Evolutionary conservation across 163 green algal species (phyloP).

Genomic region (Trebouxia gelatinosa): DNA sequence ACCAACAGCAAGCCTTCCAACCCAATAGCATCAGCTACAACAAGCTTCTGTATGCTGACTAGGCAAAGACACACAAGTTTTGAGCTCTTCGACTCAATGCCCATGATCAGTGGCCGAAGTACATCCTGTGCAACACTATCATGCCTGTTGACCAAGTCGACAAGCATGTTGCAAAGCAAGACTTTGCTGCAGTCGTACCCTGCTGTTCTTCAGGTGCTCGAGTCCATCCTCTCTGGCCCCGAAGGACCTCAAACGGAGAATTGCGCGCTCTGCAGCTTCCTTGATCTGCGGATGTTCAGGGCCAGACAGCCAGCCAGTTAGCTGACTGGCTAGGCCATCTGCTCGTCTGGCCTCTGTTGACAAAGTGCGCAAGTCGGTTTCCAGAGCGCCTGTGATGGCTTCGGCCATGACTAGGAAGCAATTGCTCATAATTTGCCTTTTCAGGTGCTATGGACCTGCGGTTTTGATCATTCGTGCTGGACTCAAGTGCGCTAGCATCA

Average conservation of each 20-base stretch:
- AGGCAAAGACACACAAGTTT: constrained; percentile 66
- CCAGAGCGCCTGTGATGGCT: constrained; percentile 39
- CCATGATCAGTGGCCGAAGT: constrained; percentile 73
- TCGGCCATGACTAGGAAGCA: too few species aligned
- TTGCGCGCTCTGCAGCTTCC: constrained; percentile 63
- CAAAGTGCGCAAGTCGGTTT: constrained; percentile 63
- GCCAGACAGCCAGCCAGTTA: constrained; percentile 59
- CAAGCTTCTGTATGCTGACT: constrained; percentile 71
- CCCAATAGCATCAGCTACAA: constrained; percentile 67
- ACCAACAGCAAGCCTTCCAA: constrained; percentile 49
- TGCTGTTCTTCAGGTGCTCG: constrained; percentile 22
- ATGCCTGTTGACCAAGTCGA: background rate
- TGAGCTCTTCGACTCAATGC: constrained; percentile 70
- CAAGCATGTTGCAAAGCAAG: background rate
- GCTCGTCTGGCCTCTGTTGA: constrained; percentile 52
- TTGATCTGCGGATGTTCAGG: constrained; percentile 67
- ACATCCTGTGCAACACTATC: constrained; percentile 59
- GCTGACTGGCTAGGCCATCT: constrained; percentile 61
- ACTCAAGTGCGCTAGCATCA: too few species aligned
- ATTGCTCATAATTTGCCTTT: too few species aligned
- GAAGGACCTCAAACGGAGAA: constrained; percentile 56
- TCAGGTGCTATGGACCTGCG: too few species aligned
- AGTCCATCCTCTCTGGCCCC: constrained; percentile 31
- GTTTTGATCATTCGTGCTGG: too few species aligned
- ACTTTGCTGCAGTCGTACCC: too few species aligned